Percentiles rank a stretch among this genome's conserved stretches.
Conservation (phyloP, 768 basidiomycete species). For the Boletus vermiculosoides region DNA sequence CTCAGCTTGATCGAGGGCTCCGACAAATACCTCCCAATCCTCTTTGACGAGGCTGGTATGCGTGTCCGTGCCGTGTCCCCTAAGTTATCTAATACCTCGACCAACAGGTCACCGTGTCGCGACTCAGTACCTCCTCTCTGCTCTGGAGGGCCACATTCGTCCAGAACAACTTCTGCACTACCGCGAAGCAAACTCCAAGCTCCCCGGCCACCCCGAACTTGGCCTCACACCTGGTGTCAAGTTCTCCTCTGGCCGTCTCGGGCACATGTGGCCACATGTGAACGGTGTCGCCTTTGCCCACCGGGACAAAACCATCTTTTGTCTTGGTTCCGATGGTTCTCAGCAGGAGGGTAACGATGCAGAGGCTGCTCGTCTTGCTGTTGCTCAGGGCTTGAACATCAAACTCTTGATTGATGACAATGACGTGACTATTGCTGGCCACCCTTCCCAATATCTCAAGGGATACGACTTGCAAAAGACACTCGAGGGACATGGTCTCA, state of each 20-base stretch:
- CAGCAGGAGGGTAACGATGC: conserved; percentile 93
- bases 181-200: conserved; percentile 80
- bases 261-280: conserved; percentile 88
- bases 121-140: conserved; percentile 83
- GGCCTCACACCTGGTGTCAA: conserved; percentile 91
- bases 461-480: conserved; percentile 74
- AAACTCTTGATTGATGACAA: conserved; percentile 90
- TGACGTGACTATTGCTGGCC: conserved; percentile 90
- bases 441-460: conserved; percentile 82
- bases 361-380: conserved; percentile 84
- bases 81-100: not conserved
- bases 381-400: conserved; percentile 78
- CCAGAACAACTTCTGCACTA: conserved; percentile 80
- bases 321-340: conserved; percentile 86
- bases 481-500: conserved; percentile 77
- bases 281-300: conserved; percentile 85
- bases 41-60: conserved; percentile 83
- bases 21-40: conserved; percentile 62
- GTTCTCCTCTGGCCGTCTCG: conserved; percentile 90
- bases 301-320: conserved; percentile 72
- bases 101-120: conserved; percentile 80
- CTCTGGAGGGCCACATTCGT: conserved; percentile 69
- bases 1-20: conserved; percentile 66
- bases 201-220: conserved; percentile 87
- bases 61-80: not conserved